Conservation (phyloP, 352 stramenopile species). For the Globisporangium heterothallicum region DNA sequence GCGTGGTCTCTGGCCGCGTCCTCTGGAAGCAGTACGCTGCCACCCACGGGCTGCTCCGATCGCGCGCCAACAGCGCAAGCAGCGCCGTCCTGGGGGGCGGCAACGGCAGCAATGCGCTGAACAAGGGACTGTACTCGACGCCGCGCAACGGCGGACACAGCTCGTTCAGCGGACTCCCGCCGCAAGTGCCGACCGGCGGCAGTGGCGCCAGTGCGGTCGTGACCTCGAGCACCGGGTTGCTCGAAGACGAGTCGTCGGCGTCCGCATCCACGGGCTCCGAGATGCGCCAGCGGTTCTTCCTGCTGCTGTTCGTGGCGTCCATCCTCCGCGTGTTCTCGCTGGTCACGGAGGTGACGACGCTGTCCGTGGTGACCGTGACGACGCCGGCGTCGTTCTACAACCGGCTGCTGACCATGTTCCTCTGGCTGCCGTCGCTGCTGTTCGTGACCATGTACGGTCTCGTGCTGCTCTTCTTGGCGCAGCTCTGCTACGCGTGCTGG, state of each 20-base stretch:
- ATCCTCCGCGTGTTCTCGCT: constrained; percentile 57
- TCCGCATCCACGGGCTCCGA: constrained; percentile 63
- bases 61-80: constrained; percentile 1
- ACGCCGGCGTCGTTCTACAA: constrained; percentile 34
- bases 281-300: constrained; percentile 71
- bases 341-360: constrained; percentile 49
- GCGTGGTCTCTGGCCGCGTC: constrained; percentile 44
- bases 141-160: constrained; percentile 9
- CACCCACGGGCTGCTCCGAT: constrained; percentile 19
- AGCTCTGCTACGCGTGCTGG: constrained; percentile 82
- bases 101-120: constrained; percentile 1
- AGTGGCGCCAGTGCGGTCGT: constrained; percentile 2
- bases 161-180: constrained; percentile 27
- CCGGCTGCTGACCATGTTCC: constrained; percentile 51
- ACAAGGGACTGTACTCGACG: constrained; percentile 10
- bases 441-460: constrained; percentile 83
- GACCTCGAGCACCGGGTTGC: constrained; percentile 30
- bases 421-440: constrained; percentile 76
- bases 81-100: background rate
- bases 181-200: constrained; percentile 4
- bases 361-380: constrained; percentile 35
- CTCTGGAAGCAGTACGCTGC: constrained; percentile 40
- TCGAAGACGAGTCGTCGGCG: constrained; percentile 47
- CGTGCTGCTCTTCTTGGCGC: constrained; percentile 80
- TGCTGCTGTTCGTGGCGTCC: constrained; percentile 66